Evolutionary conservation across 2,329 filamentous ascomycete genomes (phyloP).

Genomic region (Phyllosticta paracitricarpa): DNA sequence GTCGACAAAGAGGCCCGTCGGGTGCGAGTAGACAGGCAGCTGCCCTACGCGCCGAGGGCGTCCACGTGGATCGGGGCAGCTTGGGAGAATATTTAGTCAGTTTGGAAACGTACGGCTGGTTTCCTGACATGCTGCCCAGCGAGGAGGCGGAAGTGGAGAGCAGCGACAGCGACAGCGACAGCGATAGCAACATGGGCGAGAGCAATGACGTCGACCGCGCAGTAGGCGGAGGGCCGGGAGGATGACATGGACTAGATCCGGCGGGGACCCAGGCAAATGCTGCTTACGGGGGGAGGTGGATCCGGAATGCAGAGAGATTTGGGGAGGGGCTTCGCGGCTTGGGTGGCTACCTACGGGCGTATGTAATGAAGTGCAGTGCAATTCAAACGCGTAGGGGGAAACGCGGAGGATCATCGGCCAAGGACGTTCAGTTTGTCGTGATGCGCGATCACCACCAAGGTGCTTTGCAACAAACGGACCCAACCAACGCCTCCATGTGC

Average conservation of each 20-base stretch:
- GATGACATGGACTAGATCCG: background rate
- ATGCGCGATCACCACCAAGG: background rate
- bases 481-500: background rate
- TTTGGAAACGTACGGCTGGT: slow-evolving; percentile 40
- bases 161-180: slow-evolving; percentile 20
- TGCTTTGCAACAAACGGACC: background rate
- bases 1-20: slow-evolving; percentile 29
- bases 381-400: background rate
- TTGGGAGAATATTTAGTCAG: slow-evolving; percentile 41
- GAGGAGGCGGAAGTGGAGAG: slow-evolving; percentile 29
- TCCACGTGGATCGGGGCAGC: slow-evolving; percentile 34
- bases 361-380: background rate
- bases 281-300: background rate
- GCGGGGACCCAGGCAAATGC: background rate
- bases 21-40: slow-evolving; percentile 39
- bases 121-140: slow-evolving; percentile 41
- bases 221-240: slow-evolving; percentile 1
- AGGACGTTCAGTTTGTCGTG: background rate
- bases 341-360: background rate
- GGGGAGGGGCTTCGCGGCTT: background rate
- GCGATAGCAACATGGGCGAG: background rate
- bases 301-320: background rate
- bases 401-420: background rate
- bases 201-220: background rate
- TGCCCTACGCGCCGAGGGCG: slow-evolving; percentile 37